Conservation (phyloP, 1,284 basidiomycete species). For the Leccinum subfulvum region DNA sequence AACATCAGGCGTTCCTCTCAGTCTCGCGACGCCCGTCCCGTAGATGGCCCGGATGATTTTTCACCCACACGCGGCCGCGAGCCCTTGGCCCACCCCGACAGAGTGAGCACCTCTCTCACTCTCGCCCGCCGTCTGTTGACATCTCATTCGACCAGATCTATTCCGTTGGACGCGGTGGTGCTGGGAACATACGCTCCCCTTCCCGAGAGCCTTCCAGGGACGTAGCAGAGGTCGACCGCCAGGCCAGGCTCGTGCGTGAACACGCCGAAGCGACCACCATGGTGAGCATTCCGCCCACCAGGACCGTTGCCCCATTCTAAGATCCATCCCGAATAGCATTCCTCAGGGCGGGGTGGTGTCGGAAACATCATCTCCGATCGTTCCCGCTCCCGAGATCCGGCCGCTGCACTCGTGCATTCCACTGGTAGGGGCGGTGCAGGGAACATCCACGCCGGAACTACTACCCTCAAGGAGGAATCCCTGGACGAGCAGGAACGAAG, state of each 20-base stretch:
- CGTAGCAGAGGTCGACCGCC: constrained; percentile 32
- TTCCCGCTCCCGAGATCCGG: constrained; percentile 37
- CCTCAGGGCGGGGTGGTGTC: constrained; percentile 38
- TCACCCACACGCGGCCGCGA: constrained; percentile 55
- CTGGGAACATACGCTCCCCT: constrained; percentile 74
- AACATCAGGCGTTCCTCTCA: constrained; percentile 56
- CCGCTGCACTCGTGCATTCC: constrained; percentile 39
- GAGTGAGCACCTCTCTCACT: constrained; percentile 31
- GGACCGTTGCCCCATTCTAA: not conserved
- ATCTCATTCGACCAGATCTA: constrained; percentile 37
- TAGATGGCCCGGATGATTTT: constrained; percentile 42
- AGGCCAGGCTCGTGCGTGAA: constrained; percentile 45
- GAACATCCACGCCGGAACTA: constrained; percentile 47
- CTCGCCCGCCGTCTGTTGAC: no score
- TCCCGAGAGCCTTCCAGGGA: constrained; percentile 50
- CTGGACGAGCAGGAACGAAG: constrained; percentile 47
- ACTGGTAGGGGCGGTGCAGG: constrained; percentile 69
- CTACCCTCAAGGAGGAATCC: constrained; percentile 23
- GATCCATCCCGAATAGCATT: constrained; percentile 40
- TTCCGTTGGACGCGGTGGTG: constrained; percentile 73
- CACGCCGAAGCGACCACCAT: constrained; percentile 38
- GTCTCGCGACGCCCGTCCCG: constrained; percentile 39
- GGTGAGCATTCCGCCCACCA: constrained; percentile 33
- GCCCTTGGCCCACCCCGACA: constrained; percentile 36
- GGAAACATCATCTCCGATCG: constrained; percentile 33